phyloP scores from a whole-genome alignment of 768 basidiomycete species.

The Lactarius evosmus region DNA sequence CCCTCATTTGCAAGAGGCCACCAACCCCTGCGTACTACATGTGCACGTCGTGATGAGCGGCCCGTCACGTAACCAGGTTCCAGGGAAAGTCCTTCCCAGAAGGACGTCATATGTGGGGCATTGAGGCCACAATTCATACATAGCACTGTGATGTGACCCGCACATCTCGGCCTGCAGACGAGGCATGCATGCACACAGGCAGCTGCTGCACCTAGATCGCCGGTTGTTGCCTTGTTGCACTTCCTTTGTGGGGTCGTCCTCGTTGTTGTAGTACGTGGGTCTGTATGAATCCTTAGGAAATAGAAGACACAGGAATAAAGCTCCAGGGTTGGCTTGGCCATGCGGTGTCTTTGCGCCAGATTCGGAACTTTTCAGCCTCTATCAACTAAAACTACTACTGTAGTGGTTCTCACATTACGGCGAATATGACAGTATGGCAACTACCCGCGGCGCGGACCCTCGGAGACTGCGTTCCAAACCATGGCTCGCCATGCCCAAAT shows the following conservation, averaged over 20 bases:
- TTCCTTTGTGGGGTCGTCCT: not conserved
- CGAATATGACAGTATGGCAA: not conserved
- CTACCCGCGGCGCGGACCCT: not conserved
- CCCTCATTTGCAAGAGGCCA: constrained; percentile 3
- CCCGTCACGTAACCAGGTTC: not conserved
- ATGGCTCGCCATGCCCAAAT: no score
- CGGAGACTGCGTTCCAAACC: not conserved
- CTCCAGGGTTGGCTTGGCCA: not conserved
- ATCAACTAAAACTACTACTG: not conserved
- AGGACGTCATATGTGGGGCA: not conserved
- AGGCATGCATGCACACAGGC: not conserved
- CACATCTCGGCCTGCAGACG: not conserved
- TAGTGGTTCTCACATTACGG: not conserved
- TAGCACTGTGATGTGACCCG: not conserved
- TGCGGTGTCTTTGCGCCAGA: not conserved
- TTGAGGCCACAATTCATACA: not conserved
- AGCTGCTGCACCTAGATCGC: not conserved
- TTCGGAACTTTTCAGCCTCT: not conserved
- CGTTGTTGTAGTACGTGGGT: not conserved
- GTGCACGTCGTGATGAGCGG: not conserved
- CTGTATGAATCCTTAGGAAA: not conserved
- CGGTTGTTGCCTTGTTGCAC: not conserved
- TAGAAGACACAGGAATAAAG: not conserved
- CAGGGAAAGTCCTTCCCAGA: not conserved
- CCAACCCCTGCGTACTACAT: not conserved